Evolutionary conservation across 2,329 filamentous ascomycete species (phyloP), one percentile per base, ranked within the genome.

Genomic region (Aspergillus ibericus): DNA sequence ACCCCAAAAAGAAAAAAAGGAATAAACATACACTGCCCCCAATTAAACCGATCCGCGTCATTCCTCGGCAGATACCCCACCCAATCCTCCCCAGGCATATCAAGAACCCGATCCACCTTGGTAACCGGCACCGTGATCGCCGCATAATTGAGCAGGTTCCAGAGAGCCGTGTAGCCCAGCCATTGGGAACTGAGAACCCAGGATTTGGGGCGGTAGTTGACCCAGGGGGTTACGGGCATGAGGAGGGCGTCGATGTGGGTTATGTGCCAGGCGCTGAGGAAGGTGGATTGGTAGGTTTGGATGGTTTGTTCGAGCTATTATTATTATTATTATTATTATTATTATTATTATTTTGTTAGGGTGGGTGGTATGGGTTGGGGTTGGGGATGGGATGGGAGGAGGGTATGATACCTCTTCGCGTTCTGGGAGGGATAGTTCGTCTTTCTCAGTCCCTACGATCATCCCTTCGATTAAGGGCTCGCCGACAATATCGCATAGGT

Each of bases 21-120:
- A 29, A 5, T 32, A 35, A 20, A 55, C 65, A 44, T 56, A 66
- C 65, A 67, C 38, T 68, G 66, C 15, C 75, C 70, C 62, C 78
- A 70, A 66, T 83, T 81, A 27, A 79, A 79, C 56, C 67, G 68
- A 64, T 85, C 83, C 27, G 79, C 70, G 22, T 77, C 77, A 64
- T 80, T 82, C 54, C 78, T 68, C 0, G 74, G 68, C 65, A 56
- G 58, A 71, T 63, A 68, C 53, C 13, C 60, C 59, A 66, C 46
- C 59, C 78, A 79, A 0, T 62, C 69, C 38, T 63, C 52, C 50
- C 78, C 75, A n/a, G 68, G 72, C 29, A 54, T 56, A 63, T 71
- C 68, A 27, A 68, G 47, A 0, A 63, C 62, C 2, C 73, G 74
- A 60, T 82, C 76, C 1, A 78, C 78, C 29, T 73, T 67, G 0